These are phyloP conservation scores for Fallopia convolvulus DNA, from an alignment of 148 eudicot species.

Conservation along the genomic window DNA sequence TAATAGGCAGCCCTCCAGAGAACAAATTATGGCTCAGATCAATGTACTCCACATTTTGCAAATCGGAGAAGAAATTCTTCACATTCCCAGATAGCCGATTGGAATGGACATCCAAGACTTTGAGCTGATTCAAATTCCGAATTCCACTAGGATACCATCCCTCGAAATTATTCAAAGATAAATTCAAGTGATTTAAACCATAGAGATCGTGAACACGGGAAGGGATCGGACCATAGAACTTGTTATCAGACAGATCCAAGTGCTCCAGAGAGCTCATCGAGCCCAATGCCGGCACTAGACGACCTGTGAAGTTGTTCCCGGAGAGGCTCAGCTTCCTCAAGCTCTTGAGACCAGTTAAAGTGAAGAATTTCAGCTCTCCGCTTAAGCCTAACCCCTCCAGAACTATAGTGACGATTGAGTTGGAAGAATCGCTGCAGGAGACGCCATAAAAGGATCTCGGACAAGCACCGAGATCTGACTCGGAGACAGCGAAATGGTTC, in stretches of 20 bases:
- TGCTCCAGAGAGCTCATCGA: constrained; percentile 38
- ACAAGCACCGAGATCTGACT: constrained; percentile 37
- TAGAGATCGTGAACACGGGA: constrained; percentile 52
- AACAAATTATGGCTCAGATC: constrained; percentile 79
- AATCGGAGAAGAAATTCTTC: constrained; percentile 42
- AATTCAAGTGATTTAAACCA: constrained; percentile 57
- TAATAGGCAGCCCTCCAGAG: constrained; percentile 39
- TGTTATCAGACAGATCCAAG: constrained; percentile 65
- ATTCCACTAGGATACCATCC: constrained; percentile 60
- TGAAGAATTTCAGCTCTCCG: constrained; percentile 71
- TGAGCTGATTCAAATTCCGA: constrained; percentile 59
- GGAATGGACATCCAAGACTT: constrained; percentile 51
- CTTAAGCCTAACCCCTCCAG: constrained; percentile 40
- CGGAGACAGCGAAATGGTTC: constrained; percentile 20
- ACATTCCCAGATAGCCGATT: constrained; percentile 62
- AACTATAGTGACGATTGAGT: constrained; percentile 36
- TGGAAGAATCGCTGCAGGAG: constrained; percentile 27
- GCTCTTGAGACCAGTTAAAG: constrained; percentile 34
- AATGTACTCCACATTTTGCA: constrained; percentile 46
- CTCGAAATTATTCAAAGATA: constrained; percentile 53
- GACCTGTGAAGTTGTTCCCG: constrained; percentile 54
- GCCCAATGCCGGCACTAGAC: constrained; percentile 68
- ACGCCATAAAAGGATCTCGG: constrained; percentile 58
- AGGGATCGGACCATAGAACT: constrained; percentile 74
- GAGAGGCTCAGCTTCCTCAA: constrained; percentile 48